A percentile compares a stretch with the other conserved stretches of the same genome.
Conservation (phyloP, 257 asterid genomes). For the Nicotiana undulata region DNA sequence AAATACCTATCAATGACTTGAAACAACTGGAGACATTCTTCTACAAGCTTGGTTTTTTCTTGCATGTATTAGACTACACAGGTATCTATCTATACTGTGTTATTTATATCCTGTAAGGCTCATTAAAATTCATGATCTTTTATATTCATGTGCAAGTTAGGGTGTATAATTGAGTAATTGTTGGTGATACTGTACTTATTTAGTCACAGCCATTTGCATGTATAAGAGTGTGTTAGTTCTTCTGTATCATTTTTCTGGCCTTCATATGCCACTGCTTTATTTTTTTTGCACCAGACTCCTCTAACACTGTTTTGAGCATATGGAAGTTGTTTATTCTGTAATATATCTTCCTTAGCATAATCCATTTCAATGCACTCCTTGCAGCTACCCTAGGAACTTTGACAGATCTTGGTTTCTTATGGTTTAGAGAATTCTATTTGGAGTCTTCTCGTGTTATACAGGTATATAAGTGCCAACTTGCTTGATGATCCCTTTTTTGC, state of each 20-base stretch:
- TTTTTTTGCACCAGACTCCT: neutral
- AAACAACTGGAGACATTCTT: conserved; percentile 94
- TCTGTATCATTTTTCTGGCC: neutral
- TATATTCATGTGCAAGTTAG: neutral
- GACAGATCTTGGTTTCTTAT: conserved; percentile 93
- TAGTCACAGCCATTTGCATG: neutral
- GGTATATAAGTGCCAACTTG: conserved; percentile 34
- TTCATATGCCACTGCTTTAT: conserved; percentile 1
- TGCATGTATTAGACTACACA: conserved; percentile 87
- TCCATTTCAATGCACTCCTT: conserved; percentile 10
- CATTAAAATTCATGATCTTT: neutral
- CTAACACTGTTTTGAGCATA: neutral
- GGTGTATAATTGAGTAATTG: neutral
- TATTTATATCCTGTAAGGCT: neutral
- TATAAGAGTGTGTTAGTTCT: neutral
- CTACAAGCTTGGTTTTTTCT: conserved; percentile 98
- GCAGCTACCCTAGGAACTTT: conserved; percentile 81
- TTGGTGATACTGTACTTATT: neutral
- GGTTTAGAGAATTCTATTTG: conserved; percentile 98
- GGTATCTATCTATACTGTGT: conserved; percentile 28
- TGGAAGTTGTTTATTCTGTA: neutral
- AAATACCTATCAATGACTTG: conserved; percentile 84
- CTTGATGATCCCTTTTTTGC: neutral
- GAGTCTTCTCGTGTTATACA: conserved; percentile 99
- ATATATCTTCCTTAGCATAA: neutral